Evolutionary conservation across 768 basidiomycete genomes (phyloP), one percentile per base, ranked within the genome.

Genomic region (Suillus spraguei): DNA sequence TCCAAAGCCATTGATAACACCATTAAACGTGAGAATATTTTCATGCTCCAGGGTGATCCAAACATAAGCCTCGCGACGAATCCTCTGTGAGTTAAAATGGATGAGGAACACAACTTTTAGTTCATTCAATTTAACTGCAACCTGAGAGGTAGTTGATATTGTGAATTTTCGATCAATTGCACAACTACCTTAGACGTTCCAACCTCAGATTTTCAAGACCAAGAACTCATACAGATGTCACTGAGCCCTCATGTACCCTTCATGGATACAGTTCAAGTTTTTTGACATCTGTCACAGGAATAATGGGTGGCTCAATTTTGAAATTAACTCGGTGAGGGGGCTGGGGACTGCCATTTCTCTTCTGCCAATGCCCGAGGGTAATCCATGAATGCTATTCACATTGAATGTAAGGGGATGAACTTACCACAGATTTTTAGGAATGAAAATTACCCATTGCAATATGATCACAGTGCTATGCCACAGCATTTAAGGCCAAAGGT

Each of bases 1-100:
- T 11, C 72, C 72, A 65, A 72, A 73, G 14, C 60, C 66, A 10
- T 58, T 35, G 8, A 60, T 54, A 16, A 67, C 50, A 14, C 72
- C 72, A 61, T 61, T 61, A 5, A 73, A 59, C 0, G 59, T 66
- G 7, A 73, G 53, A 13, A 73, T 59, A 39, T 68, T 56, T 7
- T 59, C 47, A 56, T 73, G 71, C 33, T 56, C 24, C n/a, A 64
- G 33, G 13, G 4, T 35, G 8, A 44, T 61, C 63, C 63, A 64
- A 36, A 64, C 28, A 35, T 62, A 14, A 41, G 53, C 38, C 42
- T 64, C 62, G 9, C 63, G 47, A 33, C 52, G 61, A 54, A 64
- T 41, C 20, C 63, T 49, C 62, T 53, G 41, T n/a, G 13, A 58
- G 24, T n/a, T 14, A 5, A n/a, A 55, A 38, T 11, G 17, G 1